Evolutionary conservation across 177 flowering plant genomes (phyloP).

Genomic region (Vitis hybrid): DNA sequence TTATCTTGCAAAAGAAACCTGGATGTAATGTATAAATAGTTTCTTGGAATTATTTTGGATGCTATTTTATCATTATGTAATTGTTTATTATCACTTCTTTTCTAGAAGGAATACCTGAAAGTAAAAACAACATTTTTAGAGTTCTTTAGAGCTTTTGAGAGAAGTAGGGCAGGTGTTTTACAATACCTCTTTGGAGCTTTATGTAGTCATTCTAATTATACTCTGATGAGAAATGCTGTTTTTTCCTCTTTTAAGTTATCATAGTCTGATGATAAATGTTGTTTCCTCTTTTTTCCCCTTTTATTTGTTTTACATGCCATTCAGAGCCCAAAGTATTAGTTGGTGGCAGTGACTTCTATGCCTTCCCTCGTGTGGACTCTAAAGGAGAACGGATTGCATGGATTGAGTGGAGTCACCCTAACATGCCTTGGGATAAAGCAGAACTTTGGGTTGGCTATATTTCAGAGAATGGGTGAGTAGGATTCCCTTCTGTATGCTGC

Average conservation of each 20-base stretch:
- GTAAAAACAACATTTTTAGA: too few relatives aligned
- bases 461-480: too few relatives aligned
- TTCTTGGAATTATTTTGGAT: too few relatives aligned
- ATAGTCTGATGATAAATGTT: not conserved
- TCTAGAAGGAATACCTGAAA: too few relatives aligned
- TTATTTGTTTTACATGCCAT: slow-evolving; percentile 17
- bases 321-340: slow-evolving; percentile 79
- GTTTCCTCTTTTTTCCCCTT: not conserved
- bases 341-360: slow-evolving; percentile 92
- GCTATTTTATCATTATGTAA: too few relatives aligned
- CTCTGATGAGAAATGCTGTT: not conserved
- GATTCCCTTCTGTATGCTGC: too few relatives aligned
- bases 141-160: too few relatives aligned
- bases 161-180: too few relatives aligned
- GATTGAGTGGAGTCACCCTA: slow-evolving; percentile 95
- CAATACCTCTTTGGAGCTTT: too few relatives aligned
- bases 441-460: slow-evolving; percentile 95
- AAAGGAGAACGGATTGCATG: slow-evolving; percentile 79
- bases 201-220: not conserved
- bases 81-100: too few relatives aligned
- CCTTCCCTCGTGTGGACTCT: slow-evolving; percentile 83
- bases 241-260: not conserved
- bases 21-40: too few relatives aligned
- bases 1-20: too few relatives aligned
- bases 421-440: slow-evolving; percentile 98